Percentiles rank a stretch among this genome's conserved stretches.
Evolutionary conservation across 805 yeast species (phyloP).

Genomic region (Metschnikowia vanudenii): DNA sequence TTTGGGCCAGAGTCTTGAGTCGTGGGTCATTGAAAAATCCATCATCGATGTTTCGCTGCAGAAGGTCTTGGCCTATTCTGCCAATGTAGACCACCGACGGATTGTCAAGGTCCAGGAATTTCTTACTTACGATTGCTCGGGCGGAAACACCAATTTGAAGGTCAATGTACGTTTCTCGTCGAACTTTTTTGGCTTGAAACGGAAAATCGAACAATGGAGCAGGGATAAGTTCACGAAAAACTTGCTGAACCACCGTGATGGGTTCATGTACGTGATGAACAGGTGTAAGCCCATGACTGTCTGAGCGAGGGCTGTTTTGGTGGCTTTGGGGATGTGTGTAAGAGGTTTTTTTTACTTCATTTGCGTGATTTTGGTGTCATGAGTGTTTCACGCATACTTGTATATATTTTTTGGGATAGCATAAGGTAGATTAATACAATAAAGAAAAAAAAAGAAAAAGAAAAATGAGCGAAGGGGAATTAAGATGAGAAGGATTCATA

Average conservation of each 20-base stretch:
- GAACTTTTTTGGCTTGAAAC: conserved; percentile 65
- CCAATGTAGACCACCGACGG: conserved; percentile 80
- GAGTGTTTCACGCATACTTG: not conserved
- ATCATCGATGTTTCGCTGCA: conserved; percentile 61
- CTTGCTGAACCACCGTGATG: conserved; percentile 61
- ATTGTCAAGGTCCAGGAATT: conserved; percentile 78
- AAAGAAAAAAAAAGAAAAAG: not conserved
- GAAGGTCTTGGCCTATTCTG: conserved; percentile 65
- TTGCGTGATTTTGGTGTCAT: too few relatives aligned
- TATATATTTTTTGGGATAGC: conserved; percentile 1
- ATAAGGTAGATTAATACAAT: not conserved
- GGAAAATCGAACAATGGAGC: conserved; percentile 82
- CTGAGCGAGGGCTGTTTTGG: too few relatives aligned
- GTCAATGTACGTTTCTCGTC: conserved; percentile 69
- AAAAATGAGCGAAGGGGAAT: too few relatives aligned
- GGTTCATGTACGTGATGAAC: conserved; percentile 78
- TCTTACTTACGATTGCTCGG: conserved; percentile 47
- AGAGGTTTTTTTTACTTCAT: not conserved
- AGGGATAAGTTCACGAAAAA: conserved; percentile 66
- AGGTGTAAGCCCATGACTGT: conserved; percentile 28
- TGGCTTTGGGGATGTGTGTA: too few relatives aligned
- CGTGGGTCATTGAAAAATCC: conserved; percentile 81
- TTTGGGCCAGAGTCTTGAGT: conserved; percentile 58
- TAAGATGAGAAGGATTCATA: too few relatives aligned
- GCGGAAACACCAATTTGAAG: conserved; percentile 44